Evolutionary conservation across 768 basidiomycete genomes (phyloP), one percentile per base, ranked within the genome.

Genomic region (Russula foetens): DNA sequence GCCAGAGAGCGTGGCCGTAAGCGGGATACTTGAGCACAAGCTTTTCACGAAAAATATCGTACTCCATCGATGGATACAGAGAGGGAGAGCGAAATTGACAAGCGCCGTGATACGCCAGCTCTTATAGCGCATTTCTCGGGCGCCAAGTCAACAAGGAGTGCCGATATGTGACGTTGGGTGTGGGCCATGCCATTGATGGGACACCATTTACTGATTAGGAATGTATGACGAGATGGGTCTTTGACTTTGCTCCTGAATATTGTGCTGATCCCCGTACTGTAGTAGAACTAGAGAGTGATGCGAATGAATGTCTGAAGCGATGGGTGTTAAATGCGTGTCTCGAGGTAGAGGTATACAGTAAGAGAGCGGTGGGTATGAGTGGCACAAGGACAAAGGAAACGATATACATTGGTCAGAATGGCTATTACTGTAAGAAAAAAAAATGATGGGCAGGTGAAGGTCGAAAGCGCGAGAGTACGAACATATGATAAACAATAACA

Each of bases 401-500:
- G 12, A 60, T 63, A 14, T 60, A 63, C 57, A 63, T 29, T 7
- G 26, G n/a, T 23, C 29, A 26, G 33, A 38, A 28, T 33, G 28
- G 28, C 5, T 35, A 64, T 62, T 53, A 58, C n/a, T n/a, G n/a
- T n/a, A n/a, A n/a, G n/a, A 50, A 46, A 46, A 55, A 56, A 17
- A 60, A 26, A 5, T 7, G 38, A 31, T 55, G 23, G 35, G 53
- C 45, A 26, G 9, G 45, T 58, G 43, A 17, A 23, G 14, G 12
- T 7, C 17, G 39, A 48, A 52, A 29, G 17, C 11, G 38, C 31
- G 23, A 15, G 28, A 49, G 17, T 14, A 45, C 48, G 23, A 56
- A 59, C 62, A 63, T 47, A 55, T 26, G 28, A 49, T 49, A 49
- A 49, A 31, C n/a, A 44, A 56, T 66, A 64, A 66, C 51, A 60